Evolutionary conservation across 1,284 basidiomycete genomes (phyloP), one percentile per base, ranked within the genome.

Genomic region (Rhodotorula sp.): DNA sequence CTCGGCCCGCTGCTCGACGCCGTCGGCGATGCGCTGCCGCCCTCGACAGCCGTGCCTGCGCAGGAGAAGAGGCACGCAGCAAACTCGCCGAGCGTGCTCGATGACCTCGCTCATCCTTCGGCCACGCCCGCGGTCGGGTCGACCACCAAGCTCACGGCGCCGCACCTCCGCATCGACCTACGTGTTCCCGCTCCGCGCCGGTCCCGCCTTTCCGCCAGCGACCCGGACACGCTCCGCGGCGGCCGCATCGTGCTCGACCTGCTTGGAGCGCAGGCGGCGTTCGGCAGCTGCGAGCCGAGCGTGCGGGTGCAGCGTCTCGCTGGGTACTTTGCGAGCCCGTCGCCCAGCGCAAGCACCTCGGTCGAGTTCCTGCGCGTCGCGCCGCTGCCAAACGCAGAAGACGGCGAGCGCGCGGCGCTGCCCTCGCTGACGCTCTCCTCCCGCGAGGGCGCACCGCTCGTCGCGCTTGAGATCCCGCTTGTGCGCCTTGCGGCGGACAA

Each of bases 401-500:
- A 64, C 6, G 44, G 44, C 44, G 37, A 53, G 4, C 4, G 32
- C n/a, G 63, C 57, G 6, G 54, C 57, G 1, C 39, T 53, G 3
- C 66, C 66, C 7, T 58, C 66, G 4, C 27, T 60, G 41, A 3
- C 36, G 22, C 36, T 64, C 57, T 54, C 58, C 34, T 36, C 19
- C 6, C 25, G 34, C 36, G 37, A 21, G 7, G 17, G 10, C 29
- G 9, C 27, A 34, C 56, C 37, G 15, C 27, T 21, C 4, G 10
- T 63, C n/a, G 55, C 39, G 36, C 5, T 60, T n/a, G 12, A 12
- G 1, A 12, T 67, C 41, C 48, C 61, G 37, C 60, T 76, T 22
- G 29, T 90, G 10, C 85, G 88, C 76, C 81, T 87, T 32, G 83
- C 87, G 62, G 78, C 94, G 62, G 85, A 87, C 8, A 93, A 93